Conservation (phyloP, 2,329 filamentous ascomycete genomes). For the Pseudomassariella vexata region DNA sequence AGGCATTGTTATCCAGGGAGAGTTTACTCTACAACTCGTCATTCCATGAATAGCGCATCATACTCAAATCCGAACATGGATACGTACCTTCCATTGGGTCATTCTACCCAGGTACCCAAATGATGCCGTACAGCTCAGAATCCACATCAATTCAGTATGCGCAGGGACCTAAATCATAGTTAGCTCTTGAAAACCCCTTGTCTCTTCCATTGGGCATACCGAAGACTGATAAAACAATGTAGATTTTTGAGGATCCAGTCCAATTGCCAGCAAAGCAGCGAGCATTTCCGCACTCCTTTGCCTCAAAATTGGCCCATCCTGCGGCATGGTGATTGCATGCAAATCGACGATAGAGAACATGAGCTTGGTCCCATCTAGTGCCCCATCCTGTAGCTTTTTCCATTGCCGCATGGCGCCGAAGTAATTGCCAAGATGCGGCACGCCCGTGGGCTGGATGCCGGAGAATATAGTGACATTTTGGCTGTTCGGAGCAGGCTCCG, state of each 20-base stretch:
- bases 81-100: slow-evolving; percentile 92
- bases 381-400: slow-evolving; percentile 69
- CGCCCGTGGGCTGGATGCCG: slow-evolving; percentile 91
- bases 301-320: slow-evolving; percentile 56
- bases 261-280: slow-evolving; percentile 76
- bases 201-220: no score
- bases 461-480: slow-evolving; percentile 65
- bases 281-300: slow-evolving; percentile 67
- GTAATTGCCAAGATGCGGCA: slow-evolving; percentile 94
- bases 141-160: slow-evolving; percentile 94
- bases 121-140: slow-evolving; percentile 83
- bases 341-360: slow-evolving; percentile 89
- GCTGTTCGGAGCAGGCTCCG: slow-evolving; percentile 2
- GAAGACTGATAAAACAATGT: slow-evolving; percentile 79
- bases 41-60: background rate
- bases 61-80: background rate
- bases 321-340: slow-evolving; percentile 81
- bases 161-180: no score
- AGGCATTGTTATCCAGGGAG: slow-evolving; percentile 52
- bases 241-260: slow-evolving; percentile 70
- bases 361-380: slow-evolving; percentile 52
- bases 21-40: slow-evolving; percentile 60
- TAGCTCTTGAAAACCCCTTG: no score
- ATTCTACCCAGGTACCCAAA: slow-evolving; percentile 95
- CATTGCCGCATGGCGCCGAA: slow-evolving; percentile 83